These are phyloP conservation scores for Coriolopsis trogii DNA, from an alignment of 1,284 basidiomycete species.

Conservation along the genomic window DNA sequence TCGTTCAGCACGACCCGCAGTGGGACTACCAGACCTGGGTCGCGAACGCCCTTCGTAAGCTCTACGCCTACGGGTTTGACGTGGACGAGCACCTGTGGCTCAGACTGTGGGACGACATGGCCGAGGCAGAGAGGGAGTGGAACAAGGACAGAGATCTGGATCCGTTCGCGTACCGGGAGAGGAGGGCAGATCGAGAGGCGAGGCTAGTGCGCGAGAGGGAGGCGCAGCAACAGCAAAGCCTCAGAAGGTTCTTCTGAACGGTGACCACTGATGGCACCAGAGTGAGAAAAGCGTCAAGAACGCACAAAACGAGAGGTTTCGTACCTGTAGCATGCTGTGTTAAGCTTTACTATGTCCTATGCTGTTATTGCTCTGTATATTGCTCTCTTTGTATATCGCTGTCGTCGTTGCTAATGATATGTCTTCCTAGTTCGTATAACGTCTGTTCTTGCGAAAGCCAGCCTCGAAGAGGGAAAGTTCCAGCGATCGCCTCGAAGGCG, in stretches of 20 bases:
- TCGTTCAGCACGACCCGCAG: neutral
- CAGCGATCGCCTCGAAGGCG: neutral
- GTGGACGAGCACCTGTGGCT: neutral
- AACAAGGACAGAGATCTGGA: neutral
- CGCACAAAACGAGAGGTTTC: no score
- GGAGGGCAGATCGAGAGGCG: neutral
- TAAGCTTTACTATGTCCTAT: neutral
- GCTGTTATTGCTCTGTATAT: neutral
- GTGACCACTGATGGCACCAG: no score
- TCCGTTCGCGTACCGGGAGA: neutral
- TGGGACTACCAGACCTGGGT: constrained; percentile 14
- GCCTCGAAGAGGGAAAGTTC: no score
- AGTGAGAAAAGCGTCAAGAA: no score
- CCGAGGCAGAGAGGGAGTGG: constrained; percentile 2
- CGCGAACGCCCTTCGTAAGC: constrained; percentile 14
- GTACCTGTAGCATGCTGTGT: neutral
- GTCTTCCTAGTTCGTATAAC: neutral
- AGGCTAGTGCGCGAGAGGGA: neutral
- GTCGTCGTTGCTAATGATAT: neutral
- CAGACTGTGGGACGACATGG: neutral
- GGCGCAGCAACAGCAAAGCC: neutral
- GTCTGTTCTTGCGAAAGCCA: no score
- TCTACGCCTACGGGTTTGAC: constrained; percentile 6
- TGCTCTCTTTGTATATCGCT: constrained; percentile 3
- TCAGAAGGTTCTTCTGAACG: no score